Evolutionary conservation across 1,139 yeast species (phyloP).

Genomic region (Fermentozyma sake): DNA sequence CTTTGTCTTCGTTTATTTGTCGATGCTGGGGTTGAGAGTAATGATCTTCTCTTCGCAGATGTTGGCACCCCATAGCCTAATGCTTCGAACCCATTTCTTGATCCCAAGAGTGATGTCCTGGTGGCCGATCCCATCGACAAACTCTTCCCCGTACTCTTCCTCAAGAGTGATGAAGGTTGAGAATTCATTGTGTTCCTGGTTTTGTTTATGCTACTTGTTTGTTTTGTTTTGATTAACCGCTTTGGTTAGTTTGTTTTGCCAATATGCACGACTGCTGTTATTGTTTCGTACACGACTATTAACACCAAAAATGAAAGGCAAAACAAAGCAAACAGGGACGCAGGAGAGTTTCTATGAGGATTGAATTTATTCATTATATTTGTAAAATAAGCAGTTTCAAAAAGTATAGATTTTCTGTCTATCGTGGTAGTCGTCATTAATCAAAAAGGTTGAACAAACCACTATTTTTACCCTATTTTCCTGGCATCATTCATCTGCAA

Average conservation of each 20-base stretch:
- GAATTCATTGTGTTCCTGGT: constrained; percentile 3
- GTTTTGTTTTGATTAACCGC: background rate
- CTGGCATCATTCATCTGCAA: no score
- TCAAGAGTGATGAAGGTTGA: constrained; percentile 24
- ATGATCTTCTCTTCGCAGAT: constrained; percentile 28
- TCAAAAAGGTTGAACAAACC: no score
- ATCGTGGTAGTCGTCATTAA: no score
- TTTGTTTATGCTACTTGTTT: background rate
- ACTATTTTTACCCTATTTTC: no score
- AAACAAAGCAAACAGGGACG: constrained; percentile 3
- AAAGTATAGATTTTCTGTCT: no score
- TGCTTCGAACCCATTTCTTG: background rate
- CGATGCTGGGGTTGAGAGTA: constrained; percentile 39
- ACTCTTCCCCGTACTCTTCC: constrained; percentile 27
- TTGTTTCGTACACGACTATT: background rate
- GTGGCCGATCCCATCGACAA: constrained; percentile 36
- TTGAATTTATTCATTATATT: no score
- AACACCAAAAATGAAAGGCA: constrained; percentile 2
- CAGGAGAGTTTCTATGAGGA: no score
- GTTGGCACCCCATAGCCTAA: constrained; percentile 5
- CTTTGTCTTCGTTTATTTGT: constrained; percentile 32
- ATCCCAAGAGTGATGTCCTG: constrained; percentile 25
- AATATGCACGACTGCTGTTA: constrained; percentile 1
- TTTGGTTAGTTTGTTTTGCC: constrained; percentile 1
- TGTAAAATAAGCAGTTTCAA: no score